Evolutionary conservation across 768 basidiomycete species (phyloP), one percentile per base, ranked within the genome.

Genomic region (Trametopsis cervina): DNA sequence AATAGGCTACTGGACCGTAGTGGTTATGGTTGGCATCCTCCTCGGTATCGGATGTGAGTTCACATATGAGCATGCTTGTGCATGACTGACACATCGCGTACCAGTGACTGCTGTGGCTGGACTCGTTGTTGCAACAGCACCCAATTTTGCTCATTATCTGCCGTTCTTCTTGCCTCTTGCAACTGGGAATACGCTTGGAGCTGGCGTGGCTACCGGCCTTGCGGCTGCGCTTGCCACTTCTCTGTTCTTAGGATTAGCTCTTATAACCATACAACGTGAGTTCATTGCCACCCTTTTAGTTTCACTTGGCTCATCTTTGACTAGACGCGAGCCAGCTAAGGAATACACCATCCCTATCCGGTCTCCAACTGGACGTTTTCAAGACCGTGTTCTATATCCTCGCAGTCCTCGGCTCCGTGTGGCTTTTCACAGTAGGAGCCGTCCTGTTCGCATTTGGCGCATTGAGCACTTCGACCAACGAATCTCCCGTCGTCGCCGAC

Each of bases 81-180:
- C 42, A 37, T 41, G 29, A 33, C 47, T 17, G 40, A 50, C 24
- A 33, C 27, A 43, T 24, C 21, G 7, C 9, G 17, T 9, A 40
- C 24, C 54, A 89, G 88, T 89, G 49, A 77, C 82, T 3, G 85
- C 85, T 36, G 80, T 79, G 15, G 72, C 79, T 18, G 86, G 83
- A 2, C 70, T 92, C 36, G 74, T 77, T 4, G 66, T 89, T 17
- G 73, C 79, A 36, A 72, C 74, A n/a, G 80, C 84, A 0, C 88
- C 89, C 2, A 78, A 86, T 55, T 76, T 86, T 47, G 77, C 80
- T 0, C 81, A 87, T 64, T 84, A 80, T 56, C 60, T 90, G 12
- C 71, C 78, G 0, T 85, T 90, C 67, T 66, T 90, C 47, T 54
- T 65, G 26, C 71, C 77, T 1, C 60, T 89, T 4, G 64, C 76